These are phyloP conservation scores for Babesia sp. DNA, from an alignment of 169 alveolate species.

Conservation along the genomic window DNA sequence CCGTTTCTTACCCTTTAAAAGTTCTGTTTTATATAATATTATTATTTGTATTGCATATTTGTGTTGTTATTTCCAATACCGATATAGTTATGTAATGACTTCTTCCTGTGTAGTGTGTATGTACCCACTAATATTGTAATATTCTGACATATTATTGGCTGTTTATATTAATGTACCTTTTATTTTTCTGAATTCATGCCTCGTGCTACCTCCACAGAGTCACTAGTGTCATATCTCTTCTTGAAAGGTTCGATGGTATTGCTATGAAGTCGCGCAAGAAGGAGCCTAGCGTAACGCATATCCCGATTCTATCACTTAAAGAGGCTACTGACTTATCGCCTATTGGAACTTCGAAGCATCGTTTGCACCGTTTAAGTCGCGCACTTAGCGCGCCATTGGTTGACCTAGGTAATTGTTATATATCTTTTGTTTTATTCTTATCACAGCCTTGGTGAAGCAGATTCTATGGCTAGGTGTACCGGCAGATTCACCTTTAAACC, in stretches of 20 bases:
- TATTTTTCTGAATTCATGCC: too few species aligned
- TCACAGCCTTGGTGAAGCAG: slow-evolving; percentile 64
- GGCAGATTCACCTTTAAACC: slow-evolving; percentile 74
- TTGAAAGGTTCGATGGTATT: too few species aligned
- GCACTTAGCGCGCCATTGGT: slow-evolving; percentile 38
- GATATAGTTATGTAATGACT: not conserved
- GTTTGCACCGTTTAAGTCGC: slow-evolving; percentile 34
- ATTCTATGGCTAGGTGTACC: slow-evolving; percentile 84
- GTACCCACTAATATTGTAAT: not conserved
- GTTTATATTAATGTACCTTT: not conserved
- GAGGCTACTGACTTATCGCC: not conserved
- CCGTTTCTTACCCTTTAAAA: too few species aligned
- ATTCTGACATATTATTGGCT: not conserved
- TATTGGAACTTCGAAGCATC: slow-evolving; percentile 8
- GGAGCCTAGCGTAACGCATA: not conserved
- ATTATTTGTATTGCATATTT: too few species aligned
- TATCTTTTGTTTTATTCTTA: not conserved
- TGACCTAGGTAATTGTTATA: slow-evolving; percentile 40
- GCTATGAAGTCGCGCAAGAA: slow-evolving; percentile 31
- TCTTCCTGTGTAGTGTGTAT: not conserved
- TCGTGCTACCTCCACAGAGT: too few species aligned
- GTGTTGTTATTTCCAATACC: not conserved
- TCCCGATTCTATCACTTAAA: slow-evolving; percentile 24
- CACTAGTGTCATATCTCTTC: too few species aligned
- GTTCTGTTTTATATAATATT: too few species aligned